Evolutionary conservation across 2,329 filamentous ascomycete species (phyloP).

Genomic region (Hawksworthiomyces lignivorus): DNA sequence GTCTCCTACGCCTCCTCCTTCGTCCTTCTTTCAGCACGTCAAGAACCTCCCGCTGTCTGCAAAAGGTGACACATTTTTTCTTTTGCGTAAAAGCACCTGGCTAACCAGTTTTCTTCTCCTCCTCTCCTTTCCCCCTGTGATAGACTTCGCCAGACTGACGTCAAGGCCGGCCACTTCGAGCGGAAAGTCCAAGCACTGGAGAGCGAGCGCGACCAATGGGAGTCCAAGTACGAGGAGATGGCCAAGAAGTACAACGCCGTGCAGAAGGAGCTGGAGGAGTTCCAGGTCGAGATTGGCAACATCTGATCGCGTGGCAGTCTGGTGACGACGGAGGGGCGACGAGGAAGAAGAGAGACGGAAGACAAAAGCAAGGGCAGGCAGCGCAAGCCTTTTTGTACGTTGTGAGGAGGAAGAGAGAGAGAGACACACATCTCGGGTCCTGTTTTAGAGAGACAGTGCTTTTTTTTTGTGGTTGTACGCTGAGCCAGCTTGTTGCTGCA

Average conservation of each 20-base stretch:
- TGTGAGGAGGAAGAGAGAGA: not conserved
- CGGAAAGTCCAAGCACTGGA: slow-evolving; percentile 98
- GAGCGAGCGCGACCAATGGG: slow-evolving; percentile 85
- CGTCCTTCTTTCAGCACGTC: slow-evolving; percentile 9
- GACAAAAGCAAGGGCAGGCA: no score
- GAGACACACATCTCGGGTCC: slow-evolving; percentile 5
- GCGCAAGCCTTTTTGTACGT: not conserved
- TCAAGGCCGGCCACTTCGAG: slow-evolving; percentile 98
- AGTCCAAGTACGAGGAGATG: slow-evolving; percentile 97
- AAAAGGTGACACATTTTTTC: slow-evolving; percentile 12
- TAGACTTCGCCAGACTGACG: slow-evolving; percentile 96
- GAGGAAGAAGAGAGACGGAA: no score
- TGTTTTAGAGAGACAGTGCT: no score
- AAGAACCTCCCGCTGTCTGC: slow-evolving; percentile 8
- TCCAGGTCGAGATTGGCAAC: slow-evolving; percentile 86
- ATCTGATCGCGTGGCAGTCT: slow-evolving; percentile 51
- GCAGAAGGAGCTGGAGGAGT: slow-evolving; percentile 86
- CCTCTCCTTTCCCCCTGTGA: slow-evolving; percentile 13
- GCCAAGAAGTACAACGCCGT: slow-evolving; percentile 74
- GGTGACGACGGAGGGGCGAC: no score
- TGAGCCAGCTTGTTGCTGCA: slow-evolving; percentile 8
- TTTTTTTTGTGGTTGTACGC: slow-evolving; percentile 8
- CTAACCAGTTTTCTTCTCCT: slow-evolving; percentile 1
- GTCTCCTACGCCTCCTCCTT: not conserved
- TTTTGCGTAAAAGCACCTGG: not conserved